A percentile compares a stretch with the other conserved stretches of the same genome.
phyloP scores from a whole-genome alignment of 2,329 filamentous ascomycete species.

The Phialophora tarda region DNA sequence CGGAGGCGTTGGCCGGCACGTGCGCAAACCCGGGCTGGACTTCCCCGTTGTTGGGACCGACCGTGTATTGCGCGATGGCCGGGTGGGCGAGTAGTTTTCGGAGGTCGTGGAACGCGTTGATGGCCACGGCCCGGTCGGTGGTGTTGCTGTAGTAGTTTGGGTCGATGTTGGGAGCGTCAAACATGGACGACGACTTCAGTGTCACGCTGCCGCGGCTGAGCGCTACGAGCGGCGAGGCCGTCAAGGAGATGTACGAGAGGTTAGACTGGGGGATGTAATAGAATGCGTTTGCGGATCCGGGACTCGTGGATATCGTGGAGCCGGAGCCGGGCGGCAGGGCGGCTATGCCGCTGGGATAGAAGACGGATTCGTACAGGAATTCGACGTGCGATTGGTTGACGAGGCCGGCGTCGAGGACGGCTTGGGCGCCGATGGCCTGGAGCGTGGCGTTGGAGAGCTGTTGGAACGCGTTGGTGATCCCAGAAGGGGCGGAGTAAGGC shows the following conservation, averaged over 20 bases:
- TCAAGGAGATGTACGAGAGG: slow-evolving; percentile 46
- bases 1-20: slow-evolving; percentile 36
- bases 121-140: slow-evolving; percentile 35
- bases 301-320: not conserved
- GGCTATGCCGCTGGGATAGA: slow-evolving; percentile 39
- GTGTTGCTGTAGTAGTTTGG: slow-evolving; percentile 35
- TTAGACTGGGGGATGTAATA: slow-evolving; percentile 37
- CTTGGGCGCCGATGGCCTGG: slow-evolving; percentile 36
- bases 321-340: slow-evolving; percentile 12
- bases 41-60: slow-evolving; percentile 41
- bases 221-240: slow-evolving; percentile 41
- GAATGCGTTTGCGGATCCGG: not conserved
- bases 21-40: slow-evolving; percentile 13
- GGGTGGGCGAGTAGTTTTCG: slow-evolving; percentile 37
- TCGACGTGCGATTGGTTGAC: slow-evolving; percentile 41
- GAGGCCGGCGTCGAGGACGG: slow-evolving; percentile 36
- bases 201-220: slow-evolving; percentile 35
- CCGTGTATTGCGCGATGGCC: slow-evolving; percentile 43
- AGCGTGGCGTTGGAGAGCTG: slow-evolving; percentile 37
- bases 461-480: slow-evolving; percentile 45
- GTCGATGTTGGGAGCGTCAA: slow-evolving; percentile 34
- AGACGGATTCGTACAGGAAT: slow-evolving; percentile 39
- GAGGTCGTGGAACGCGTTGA: slow-evolving; percentile 40
- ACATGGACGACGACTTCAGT: slow-evolving; percentile 26
- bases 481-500: slow-evolving; percentile 43